phyloP scores from a whole-genome alignment of 2,329 filamentous ascomycete species.

The Penicillium sp. region DNA sequence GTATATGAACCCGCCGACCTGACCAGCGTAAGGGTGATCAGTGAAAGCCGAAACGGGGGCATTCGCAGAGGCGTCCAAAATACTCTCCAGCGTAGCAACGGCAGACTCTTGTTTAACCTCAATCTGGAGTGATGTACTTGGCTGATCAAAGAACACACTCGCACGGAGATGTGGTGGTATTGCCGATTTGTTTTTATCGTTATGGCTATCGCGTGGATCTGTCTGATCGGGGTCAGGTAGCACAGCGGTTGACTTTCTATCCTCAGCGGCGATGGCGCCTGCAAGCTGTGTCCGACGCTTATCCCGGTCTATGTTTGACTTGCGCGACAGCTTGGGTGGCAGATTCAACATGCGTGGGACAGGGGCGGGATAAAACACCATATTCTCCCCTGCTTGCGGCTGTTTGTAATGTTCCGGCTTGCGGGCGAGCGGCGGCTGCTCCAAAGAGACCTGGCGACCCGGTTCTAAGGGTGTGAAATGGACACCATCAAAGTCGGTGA shows the following conservation, averaged over 20 bases:
- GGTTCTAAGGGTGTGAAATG: conserved; percentile 38
- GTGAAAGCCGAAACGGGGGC: conserved; percentile 91
- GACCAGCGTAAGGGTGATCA: conserved; percentile 78
- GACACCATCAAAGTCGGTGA: conserved; percentile 52
- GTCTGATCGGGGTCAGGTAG: conserved; percentile 29
- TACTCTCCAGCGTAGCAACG: conserved; percentile 82
- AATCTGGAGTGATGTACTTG: conserved; percentile 55
- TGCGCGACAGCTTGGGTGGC: conserved; percentile 78
- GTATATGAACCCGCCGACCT: conserved; percentile 72
- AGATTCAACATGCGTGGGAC: conserved; percentile 92
- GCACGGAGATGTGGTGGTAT: conserved; percentile 83
- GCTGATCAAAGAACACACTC: conserved; percentile 83
- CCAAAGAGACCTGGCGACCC: conserved; percentile 37
- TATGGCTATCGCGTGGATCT: conserved; percentile 15
- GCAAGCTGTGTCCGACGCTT: conserved; percentile 72
- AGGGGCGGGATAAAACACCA: conserved; percentile 93
- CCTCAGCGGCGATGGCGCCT: conserved; percentile 57
- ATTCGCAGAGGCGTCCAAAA: conserved; percentile 81
- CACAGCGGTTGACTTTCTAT: conserved; percentile 53
- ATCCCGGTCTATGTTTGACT: conserved; percentile 63
- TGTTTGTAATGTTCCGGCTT: conserved; percentile 39
- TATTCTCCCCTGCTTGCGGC: conserved; percentile 63
- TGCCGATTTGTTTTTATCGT: conserved; percentile 44
- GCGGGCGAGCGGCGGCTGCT: conserved; percentile 40
- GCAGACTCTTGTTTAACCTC: conserved; percentile 72